These are phyloP conservation scores for Mortierella sp. DNA, from an alignment of 371 early-diverging fungal species.

Conservation along the genomic window DNA sequence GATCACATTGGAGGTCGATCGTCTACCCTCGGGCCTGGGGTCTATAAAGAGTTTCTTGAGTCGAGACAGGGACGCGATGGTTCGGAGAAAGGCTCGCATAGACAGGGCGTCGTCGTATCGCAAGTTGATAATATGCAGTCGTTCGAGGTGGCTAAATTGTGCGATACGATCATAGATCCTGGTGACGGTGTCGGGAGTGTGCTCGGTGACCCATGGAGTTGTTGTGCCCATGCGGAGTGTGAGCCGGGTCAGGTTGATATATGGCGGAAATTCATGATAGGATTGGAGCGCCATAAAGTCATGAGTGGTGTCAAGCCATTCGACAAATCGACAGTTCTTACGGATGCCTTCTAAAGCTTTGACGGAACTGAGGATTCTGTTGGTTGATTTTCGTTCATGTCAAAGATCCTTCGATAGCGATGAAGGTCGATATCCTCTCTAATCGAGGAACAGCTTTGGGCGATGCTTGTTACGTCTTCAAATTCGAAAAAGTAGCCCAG, in stretches of 20 bases:
- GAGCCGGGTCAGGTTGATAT: not conserved
- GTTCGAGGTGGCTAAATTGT: no score
- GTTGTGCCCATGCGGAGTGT: not conserved
- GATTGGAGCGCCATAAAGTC: not conserved
- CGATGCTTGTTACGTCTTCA: not conserved
- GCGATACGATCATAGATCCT: no score
- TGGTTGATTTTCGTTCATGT: not conserved
- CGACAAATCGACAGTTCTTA: not conserved
- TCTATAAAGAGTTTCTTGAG: no score
- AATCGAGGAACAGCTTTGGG: not conserved
- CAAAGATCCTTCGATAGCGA: not conserved
- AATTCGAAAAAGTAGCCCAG: not conserved
- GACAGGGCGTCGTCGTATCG: no score
- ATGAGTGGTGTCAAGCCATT: not conserved
- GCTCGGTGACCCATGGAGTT: no score
- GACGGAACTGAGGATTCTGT: no score
- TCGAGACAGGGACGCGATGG: no score
- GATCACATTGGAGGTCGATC: no score
- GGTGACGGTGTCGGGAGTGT: no score
- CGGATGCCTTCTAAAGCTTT: not conserved
- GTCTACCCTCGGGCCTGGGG: no score
- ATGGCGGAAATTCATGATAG: not conserved
- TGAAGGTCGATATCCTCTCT: not conserved
- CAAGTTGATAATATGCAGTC: no score
- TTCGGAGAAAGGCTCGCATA: no score